These are phyloP conservation scores for Fusarium mangiferae DNA, from an alignment of 2,329 filamentous ascomycete genomes.

Conservation along the genomic window DNA sequence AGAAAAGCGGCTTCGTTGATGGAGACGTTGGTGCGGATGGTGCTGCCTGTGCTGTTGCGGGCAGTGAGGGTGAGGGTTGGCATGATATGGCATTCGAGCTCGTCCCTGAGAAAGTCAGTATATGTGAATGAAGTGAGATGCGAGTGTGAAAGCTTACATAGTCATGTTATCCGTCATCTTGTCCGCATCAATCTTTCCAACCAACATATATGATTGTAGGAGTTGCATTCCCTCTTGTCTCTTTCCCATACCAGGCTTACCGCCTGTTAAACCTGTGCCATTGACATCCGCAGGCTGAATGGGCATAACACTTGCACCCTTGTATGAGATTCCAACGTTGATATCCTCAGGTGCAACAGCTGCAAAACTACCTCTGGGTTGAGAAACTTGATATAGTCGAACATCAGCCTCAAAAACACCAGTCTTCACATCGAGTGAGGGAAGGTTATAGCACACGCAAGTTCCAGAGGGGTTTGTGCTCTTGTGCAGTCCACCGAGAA, in stretches of 20 bases:
- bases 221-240: constrained; percentile 50
- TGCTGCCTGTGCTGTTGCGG: constrained; percentile 59
- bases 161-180: constrained; percentile 66
- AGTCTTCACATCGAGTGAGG: constrained; percentile 71
- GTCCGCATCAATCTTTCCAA: constrained; percentile 72
- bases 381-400: constrained; percentile 75
- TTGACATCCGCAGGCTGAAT: constrained; percentile 41
- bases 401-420: constrained; percentile 83
- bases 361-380: constrained; percentile 64
- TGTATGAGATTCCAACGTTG: constrained; percentile 64
- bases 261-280: constrained; percentile 39
- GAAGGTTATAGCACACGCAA: constrained; percentile 85
- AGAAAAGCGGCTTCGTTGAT: constrained; percentile 78
- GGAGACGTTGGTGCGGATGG: constrained; percentile 72
- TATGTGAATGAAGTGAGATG: constrained; percentile 18
- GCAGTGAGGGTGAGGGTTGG: constrained; percentile 75
- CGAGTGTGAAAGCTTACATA: constrained; percentile 62
- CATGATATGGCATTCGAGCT: constrained; percentile 72
- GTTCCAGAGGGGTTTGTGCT: constrained; percentile 80
- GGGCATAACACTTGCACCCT: constrained; percentile 57
- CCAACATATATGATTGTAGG: constrained; percentile 73
- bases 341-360: constrained; percentile 64
- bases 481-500: constrained; percentile 64
- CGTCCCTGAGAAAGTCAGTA: constrained; percentile 55
- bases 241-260: constrained; percentile 30